Base-by-base conservation (phyloP, 768 basidiomycete species). In the Leccinum sublutescens region DNA sequence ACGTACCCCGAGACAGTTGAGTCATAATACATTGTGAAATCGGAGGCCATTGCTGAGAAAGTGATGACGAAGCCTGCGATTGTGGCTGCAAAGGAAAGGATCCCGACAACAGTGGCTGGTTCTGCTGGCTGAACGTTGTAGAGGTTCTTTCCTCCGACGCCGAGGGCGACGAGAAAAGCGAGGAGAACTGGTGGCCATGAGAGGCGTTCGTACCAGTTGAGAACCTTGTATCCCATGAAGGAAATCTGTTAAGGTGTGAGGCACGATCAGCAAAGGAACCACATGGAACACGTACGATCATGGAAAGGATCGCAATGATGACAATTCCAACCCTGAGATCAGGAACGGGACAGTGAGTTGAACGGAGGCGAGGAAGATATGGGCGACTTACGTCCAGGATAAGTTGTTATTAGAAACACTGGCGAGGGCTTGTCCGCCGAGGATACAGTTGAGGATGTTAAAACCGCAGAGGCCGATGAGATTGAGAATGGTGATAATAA, bases 161-260 rank as follows among this genome's bases (percentile, higher is more conserved):
- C 91, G 12, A 89, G 73, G 9, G 83, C 84, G 54, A 93, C 80
- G 33, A 91, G 63, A 69, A 87, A 92, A 9, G 85, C 82, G 54
- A 93, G 74, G n/a, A 91, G 66, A 17, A 91, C 82, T 0, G 93
- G 92, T 17, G 93, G 78, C 91, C 91, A 93, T 2, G 87, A 77
- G 2, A 88, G 59, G 10, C 85, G 80, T 64, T 92, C 91, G 65
- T 90, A 93, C 85, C 82, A 78, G 51, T 80, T 76, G 78, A 93
- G 60, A 74, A 90, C 68, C 79, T 74, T 79, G 69, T 83, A 82
- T 2, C 87, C 88, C 68, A 83, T 88, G 68, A 89, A 88, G 3
- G 87, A 79, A 51, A 87, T 79, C 82, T 83, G 25, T 0, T 1
- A 17, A 27, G 4, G 31, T 53, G 57, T 48, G 51, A 31, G 56